Base-by-base conservation (phyloP, 805 yeast genomes). In the Kluyveromyces wickerhamii region DNA sequence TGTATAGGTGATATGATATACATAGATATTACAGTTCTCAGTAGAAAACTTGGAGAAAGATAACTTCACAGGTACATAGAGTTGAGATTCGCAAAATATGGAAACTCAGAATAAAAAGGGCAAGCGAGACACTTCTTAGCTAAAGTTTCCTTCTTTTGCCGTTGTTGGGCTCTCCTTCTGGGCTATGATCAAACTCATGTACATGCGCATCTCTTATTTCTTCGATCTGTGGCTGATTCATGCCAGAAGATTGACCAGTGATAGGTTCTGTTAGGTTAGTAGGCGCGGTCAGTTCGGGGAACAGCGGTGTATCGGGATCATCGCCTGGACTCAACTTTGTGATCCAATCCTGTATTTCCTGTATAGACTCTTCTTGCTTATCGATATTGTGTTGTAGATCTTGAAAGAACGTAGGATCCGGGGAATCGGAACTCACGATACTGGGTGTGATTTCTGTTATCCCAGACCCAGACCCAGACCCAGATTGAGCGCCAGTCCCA, bases 321-420 rank as follows among this genome's bases (percentile, higher is more conserved):
- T 35, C 38, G 9, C 31, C 29, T 19, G 42, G 38, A 19, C 33
- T 35, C 21, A 36, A 25, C 23, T 35, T 38, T 19, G 29, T 42
- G 41, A 18, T 54, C 54, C 46, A 56, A 27, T 52, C 53, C 33
- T 54, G 59, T 19, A 56, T 37, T 30, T 56, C 52, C 27, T 53
- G 60, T 7, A 56, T 53, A 20, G 58, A 40, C 22, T 45, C 48
- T 27, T 51, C 58, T 39, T 56, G 61, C 27, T 48, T 50, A 27
- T 48, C 49, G 19, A 56, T 54, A 27, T 48, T 53, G n/a, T 43
- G 35, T 33, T 54, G 51, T 30, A 56, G 34, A 30, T 48, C 48
- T 21, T 45, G 39, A 15, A 49, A 39, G 33, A 49, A 42, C 4
- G 41, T 26, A 4, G 38, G 40, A 18, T 35, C 40, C 6, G 29